phyloP scores from a whole-genome alignment of 1,284 basidiomycete species.

The Ustilago vetiveriae region DNA sequence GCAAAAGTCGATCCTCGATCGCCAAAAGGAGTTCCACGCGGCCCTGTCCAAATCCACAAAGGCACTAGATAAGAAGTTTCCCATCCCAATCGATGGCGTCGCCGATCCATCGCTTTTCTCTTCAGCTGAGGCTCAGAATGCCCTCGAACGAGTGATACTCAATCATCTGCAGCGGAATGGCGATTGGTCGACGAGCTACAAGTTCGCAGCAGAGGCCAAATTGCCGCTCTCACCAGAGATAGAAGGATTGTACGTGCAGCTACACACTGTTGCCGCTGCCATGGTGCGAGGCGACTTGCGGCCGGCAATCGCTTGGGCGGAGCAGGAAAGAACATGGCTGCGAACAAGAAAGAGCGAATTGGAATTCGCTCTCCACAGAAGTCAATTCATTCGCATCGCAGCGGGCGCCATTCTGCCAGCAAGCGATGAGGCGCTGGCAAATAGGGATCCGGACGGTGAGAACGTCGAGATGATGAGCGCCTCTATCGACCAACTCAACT shows the following conservation, averaged over 20 bases:
- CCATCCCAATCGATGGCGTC: conserved; percentile 50
- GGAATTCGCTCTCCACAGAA: conserved; percentile 59
- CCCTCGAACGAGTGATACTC: conserved; percentile 51
- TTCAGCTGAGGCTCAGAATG: conserved; percentile 34
- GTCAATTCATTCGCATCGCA: conserved; percentile 57
- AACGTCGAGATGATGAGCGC: conserved; percentile 47
- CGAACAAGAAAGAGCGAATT: conserved; percentile 40
- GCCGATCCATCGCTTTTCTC: conserved; percentile 56
- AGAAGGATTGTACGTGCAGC: conserved; percentile 17
- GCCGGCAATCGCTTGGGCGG: conserved; percentile 58
- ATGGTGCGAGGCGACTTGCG: conserved; percentile 45
- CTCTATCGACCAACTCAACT: conserved; percentile 18
- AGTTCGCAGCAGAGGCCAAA: conserved; percentile 42
- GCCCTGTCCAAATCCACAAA: conserved; percentile 55
- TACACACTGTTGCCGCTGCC: conserved; percentile 30
- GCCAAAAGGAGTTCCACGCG: conserved; percentile 57
- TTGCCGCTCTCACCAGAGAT: conserved; percentile 13
- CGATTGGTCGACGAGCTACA: conserved; percentile 43
- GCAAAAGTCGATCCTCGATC: conserved; percentile 49
- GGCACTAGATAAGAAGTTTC: conserved; percentile 59
- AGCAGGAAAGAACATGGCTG: conserved; percentile 39
- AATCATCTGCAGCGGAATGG: conserved; percentile 60
- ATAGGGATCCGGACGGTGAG: conserved; percentile 50
- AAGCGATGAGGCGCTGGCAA: conserved; percentile 1
- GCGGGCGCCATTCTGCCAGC: conserved; percentile 25